These are phyloP conservation scores for Colletotrichum gloeosporioides DNA, from an alignment of 2,329 filamentous ascomycete species.

Conservation along the genomic window DNA sequence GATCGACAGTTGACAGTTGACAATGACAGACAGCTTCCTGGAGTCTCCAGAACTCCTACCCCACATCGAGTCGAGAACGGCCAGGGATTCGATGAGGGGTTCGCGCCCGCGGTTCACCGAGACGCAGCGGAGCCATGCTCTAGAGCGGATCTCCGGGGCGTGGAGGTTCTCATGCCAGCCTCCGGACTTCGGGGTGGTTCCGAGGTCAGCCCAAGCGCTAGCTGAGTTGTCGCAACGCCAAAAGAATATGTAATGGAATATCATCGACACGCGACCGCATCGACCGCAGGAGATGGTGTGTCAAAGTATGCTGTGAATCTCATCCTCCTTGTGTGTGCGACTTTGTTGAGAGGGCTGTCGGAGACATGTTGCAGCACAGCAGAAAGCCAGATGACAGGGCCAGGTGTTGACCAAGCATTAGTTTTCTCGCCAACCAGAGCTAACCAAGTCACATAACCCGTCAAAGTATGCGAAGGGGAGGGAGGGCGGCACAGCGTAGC, in stretches of 20 bases:
- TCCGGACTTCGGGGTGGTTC: constrained; percentile 18
- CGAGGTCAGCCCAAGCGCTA: constrained; percentile 10
- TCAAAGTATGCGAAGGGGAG: not conserved
- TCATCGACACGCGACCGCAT: not conserved
- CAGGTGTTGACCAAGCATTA: not conserved
- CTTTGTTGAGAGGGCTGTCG: constrained; percentile 7
- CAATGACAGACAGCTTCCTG: not conserved
- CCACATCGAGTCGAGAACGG: not conserved
- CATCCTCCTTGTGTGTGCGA: not conserved
- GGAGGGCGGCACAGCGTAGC: not conserved
- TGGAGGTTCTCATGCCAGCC: constrained; percentile 7
- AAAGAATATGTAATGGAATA: constrained; percentile 2
- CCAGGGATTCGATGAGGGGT: constrained; percentile 7
- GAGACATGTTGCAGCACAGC: not conserved
- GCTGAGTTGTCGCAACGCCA: constrained; percentile 12
- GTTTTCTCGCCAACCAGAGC: not conserved
- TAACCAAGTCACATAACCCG: not conserved
- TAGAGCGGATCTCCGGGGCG: constrained; percentile 18
- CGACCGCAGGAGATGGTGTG: constrained; percentile 5
- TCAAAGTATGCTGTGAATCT: constrained; percentile 12
- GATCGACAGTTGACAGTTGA: not conserved
- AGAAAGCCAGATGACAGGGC: not conserved
- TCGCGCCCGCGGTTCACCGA: constrained; percentile 2
- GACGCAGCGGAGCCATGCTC: constrained; percentile 7
- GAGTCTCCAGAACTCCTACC: not conserved